A percentile compares a stretch with the other conserved stretches of the same genome.
Conservation (phyloP, 345 rosid species). For the Microcos paniculata region DNA sequence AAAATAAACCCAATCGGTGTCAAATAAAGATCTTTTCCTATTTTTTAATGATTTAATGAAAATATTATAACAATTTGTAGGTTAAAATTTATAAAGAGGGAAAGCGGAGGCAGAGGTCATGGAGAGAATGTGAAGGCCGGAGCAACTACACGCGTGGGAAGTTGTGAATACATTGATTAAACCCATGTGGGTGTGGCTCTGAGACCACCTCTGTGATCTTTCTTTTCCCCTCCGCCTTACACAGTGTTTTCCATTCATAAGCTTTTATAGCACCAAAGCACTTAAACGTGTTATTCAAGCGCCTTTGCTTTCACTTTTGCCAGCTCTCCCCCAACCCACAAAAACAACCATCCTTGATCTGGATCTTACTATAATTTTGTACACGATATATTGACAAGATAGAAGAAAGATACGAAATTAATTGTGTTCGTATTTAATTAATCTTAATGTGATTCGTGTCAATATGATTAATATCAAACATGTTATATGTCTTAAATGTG, state of each 20-base stretch:
- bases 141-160: background rate
- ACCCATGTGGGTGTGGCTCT: background rate
- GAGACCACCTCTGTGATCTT: background rate
- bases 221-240: background rate
- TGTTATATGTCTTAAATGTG: too few relatives aligned
- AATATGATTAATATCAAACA: too few relatives aligned
- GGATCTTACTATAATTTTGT: too few relatives aligned
- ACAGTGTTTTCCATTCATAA: background rate
- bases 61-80: too few relatives aligned
- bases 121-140: slow-evolving; percentile 25
- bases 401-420: too few relatives aligned
- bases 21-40: too few relatives aligned
- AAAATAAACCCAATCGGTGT: too few relatives aligned
- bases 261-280: background rate
- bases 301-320: background rate
- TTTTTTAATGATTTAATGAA: too few relatives aligned
- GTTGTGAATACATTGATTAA: slow-evolving; percentile 18
- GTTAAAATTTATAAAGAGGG: background rate
- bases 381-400: too few relatives aligned
- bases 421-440: too few relatives aligned
- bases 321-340: background rate
- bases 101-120: background rate
- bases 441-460: too few relatives aligned
- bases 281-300: background rate
- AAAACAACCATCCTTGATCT: background rate